Evolutionary conservation across 305 asterid genomes (phyloP).

Genomic region (Caryopteris hybrid): DNA sequence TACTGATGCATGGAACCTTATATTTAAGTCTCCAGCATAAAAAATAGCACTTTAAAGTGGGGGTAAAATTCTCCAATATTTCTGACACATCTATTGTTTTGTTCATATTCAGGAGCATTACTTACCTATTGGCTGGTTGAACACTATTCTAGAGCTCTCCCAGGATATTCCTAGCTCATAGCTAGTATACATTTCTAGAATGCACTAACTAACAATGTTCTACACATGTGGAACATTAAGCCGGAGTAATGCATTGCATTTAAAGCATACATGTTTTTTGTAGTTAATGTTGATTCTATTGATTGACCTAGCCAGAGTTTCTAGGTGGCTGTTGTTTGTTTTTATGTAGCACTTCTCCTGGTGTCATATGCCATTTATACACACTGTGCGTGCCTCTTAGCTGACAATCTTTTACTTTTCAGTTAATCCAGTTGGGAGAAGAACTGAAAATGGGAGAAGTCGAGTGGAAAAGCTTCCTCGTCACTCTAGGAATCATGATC

Average conservation of each 20-base stretch:
- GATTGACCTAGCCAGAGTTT: background rate
- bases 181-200: background rate
- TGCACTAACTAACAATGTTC: background rate
- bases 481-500: slow-evolving; percentile 29
- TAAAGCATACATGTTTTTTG: background rate
- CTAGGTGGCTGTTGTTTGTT: background rate
- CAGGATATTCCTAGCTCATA: background rate
- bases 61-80: background rate
- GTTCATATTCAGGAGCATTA: background rate
- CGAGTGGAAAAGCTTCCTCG: slow-evolving; percentile 36
- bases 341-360: background rate
- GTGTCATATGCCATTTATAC: no score
- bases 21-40: background rate
- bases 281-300: background rate
- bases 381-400: background rate
- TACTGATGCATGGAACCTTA: background rate
- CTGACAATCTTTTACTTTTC: slow-evolving; percentile 18
- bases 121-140: background rate
- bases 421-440: slow-evolving; percentile 34
- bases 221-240: background rate
- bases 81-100: background rate
- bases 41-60: background rate
- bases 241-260: background rate
- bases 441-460: slow-evolving; percentile 24
- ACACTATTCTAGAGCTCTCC: background rate